phyloP scores from a whole-genome alignment of 768 basidiomycete species.

The Mycena filopes region DNA sequence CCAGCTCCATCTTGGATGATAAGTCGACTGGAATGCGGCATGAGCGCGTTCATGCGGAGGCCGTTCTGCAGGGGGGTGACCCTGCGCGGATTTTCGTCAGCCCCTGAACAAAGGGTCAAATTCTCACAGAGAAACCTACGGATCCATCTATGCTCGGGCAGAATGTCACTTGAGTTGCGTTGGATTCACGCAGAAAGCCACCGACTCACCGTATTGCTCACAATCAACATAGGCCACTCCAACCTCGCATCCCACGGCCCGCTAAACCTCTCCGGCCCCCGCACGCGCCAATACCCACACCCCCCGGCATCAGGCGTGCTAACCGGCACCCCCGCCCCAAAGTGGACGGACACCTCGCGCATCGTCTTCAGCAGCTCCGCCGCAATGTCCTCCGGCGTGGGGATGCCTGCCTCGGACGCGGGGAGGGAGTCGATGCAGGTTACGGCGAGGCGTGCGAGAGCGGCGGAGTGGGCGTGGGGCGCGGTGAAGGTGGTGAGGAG shows the following conservation, averaged over 20 bases:
- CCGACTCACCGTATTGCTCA: slow-evolving; percentile 39
- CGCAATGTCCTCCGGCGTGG: slow-evolving; percentile 26
- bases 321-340: slow-evolving; percentile 33
- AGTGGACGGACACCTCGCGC: slow-evolving; percentile 36
- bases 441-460: slow-evolving; percentile 35
- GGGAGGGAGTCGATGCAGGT: slow-evolving; percentile 36
- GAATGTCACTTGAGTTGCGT: too few relatives aligned
- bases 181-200: too few relatives aligned
- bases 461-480: not conserved
- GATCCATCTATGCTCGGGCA: slow-evolving; percentile 30
- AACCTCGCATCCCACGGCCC: slow-evolving; percentile 44
- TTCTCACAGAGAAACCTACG: slow-evolving; percentile 6
- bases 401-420: slow-evolving; percentile 1
- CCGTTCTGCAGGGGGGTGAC: slow-evolving; percentile 39
- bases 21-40: slow-evolving; percentile 36
- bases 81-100: slow-evolving; percentile 19
- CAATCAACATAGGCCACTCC: slow-evolving; percentile 39
- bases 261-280: slow-evolving; percentile 37
- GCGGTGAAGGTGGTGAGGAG: slow-evolving; percentile 31
- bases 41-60: slow-evolving; percentile 35
- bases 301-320: slow-evolving; percentile 37
- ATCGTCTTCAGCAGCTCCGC: slow-evolving; percentile 26
- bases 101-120: too few relatives aligned
- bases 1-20: slow-evolving; percentile 39
- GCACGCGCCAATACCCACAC: slow-evolving; percentile 39